Evolutionary conservation across 495 filamentous ascomycete genomes (phyloP).

Genomic region (Penicillium turbatum): DNA sequence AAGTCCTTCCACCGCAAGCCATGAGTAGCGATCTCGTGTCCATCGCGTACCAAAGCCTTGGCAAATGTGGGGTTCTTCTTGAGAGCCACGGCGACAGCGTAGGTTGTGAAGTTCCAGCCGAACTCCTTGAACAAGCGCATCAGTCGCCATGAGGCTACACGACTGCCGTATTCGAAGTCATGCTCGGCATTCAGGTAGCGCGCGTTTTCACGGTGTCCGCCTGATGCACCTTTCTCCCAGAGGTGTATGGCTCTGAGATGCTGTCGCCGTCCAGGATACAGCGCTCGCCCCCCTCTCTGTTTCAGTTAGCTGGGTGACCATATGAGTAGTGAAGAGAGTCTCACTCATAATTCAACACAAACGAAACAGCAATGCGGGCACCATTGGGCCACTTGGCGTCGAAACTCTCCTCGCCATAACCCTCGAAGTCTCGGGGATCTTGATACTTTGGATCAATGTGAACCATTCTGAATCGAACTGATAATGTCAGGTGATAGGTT

Average conservation of each 20-base stretch:
- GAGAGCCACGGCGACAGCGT: neutral
- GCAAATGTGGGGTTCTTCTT: neutral
- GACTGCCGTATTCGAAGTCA: neutral
- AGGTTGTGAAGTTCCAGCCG: neutral
- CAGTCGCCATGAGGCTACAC: neutral
- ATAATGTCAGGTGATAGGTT: neutral
- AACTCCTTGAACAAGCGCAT: neutral
- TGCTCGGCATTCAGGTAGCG: neutral
- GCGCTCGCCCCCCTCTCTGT: neutral
- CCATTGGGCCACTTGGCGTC: neutral
- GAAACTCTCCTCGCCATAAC: neutral
- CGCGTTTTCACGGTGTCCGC: neutral
- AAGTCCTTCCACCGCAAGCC: neutral
- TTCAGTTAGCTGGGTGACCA: neutral
- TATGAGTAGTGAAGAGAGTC: neutral
- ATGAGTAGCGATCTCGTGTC: neutral
- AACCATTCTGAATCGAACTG: neutral
- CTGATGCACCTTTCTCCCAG: neutral
- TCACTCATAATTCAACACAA: neutral
- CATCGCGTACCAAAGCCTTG: neutral
- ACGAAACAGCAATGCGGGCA: neutral
- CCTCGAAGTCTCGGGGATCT: neutral
- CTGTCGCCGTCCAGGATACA: neutral
- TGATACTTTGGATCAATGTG: neutral
- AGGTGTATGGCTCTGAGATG: neutral